Conservation (phyloP, 257 asterid species). For the Verbena officinalis region DNA sequence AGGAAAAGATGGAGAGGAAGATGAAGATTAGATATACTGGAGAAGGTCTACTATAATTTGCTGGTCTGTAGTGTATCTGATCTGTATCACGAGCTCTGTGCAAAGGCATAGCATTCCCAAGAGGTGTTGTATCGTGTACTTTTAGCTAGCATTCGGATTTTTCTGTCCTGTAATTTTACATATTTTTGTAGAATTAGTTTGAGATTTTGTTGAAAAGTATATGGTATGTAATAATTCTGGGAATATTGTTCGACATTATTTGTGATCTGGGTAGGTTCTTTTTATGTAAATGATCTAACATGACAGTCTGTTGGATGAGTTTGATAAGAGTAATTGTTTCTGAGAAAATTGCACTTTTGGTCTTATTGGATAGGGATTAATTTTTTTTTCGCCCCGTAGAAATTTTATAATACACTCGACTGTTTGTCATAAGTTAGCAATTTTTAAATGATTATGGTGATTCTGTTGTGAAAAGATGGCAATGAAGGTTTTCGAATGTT, state of each 20-base stretch:
- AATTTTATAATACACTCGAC: too few species aligned
- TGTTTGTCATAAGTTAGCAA: background rate
- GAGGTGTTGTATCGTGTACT: slow-evolving; percentile 22
- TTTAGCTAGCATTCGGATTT: slow-evolving; percentile 21
- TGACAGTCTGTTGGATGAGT: background rate
- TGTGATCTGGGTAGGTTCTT: background rate
- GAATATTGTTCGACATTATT: slow-evolving; percentile 4
- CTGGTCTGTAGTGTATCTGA: slow-evolving; percentile 6
- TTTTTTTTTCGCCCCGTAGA: too few species aligned
- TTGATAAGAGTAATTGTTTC: background rate
- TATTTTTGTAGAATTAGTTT: slow-evolving; percentile 33
- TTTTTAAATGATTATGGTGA: background rate
- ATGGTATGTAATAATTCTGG: slow-evolving; percentile 30
- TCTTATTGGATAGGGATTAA: too few species aligned
- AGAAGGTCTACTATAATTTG: background rate
- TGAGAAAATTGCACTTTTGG: too few species aligned
- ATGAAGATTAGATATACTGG: slow-evolving; percentile 35
- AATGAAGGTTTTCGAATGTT: background rate
- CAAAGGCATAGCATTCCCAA: slow-evolving; percentile 4
- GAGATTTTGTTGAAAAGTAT: slow-evolving; percentile 21
- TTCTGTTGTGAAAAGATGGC: background rate
- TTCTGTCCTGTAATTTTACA: slow-evolving; percentile 26
- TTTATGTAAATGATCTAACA: slow-evolving; percentile 1
- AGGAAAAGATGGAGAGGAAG: slow-evolving; percentile 50
- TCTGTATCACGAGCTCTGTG: slow-evolving; percentile 1